Percentiles rank a stretch among this genome's conserved stretches.
phyloP scores from a whole-genome alignment of 2,329 filamentous ascomycete genomes.

The Claviceps citrina region DNA sequence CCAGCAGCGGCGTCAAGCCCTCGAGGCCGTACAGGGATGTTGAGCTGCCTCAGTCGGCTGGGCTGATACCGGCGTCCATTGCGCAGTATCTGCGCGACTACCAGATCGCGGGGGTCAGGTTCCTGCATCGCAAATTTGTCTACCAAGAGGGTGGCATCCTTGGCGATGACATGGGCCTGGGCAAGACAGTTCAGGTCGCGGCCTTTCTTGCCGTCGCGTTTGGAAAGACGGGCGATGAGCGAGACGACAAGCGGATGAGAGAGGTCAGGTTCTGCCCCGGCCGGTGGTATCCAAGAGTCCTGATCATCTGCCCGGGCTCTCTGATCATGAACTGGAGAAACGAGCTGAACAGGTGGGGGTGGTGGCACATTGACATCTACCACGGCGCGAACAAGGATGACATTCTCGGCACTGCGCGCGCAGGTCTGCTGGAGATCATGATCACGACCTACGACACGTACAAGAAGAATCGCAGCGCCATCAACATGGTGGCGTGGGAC shows the following conservation, averaged over 20 bases:
- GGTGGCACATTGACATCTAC: constrained; percentile 78
- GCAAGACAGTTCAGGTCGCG: constrained; percentile 92
- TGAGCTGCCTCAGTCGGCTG: constrained; percentile 56
- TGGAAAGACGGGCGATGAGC: constrained; percentile 80
- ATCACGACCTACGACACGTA: constrained; percentile 93
- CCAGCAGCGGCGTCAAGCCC: constrained; percentile 40
- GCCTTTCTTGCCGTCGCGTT: constrained; percentile 84
- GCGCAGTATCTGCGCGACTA: constrained; percentile 88
- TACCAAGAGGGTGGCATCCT: constrained; percentile 83
- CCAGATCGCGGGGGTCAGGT: constrained; percentile 70
- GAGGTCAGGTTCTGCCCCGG: constrained; percentile 53
- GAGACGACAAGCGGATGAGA: constrained; percentile 74
- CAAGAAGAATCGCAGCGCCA: constrained; percentile 51
- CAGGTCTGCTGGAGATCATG: constrained; percentile 73
- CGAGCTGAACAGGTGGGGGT: constrained; percentile 81
- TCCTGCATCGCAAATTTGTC: constrained; percentile 78
- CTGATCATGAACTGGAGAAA: constrained; percentile 83
- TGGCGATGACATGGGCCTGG: constrained; percentile 93
- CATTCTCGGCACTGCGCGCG: constrained; percentile 54
- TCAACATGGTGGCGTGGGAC: constrained; percentile 87
- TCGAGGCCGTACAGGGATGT: constrained; percentile 62
- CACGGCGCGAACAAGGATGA: constrained; percentile 57
- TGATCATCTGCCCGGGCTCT: constrained; percentile 80
- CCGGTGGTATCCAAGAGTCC: constrained; percentile 59
- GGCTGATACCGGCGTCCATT: constrained; percentile 72